Evolutionary conservation across 192 early-diverging fungal genomes (phyloP).

Genomic region (Gigaspora rosea): DNA sequence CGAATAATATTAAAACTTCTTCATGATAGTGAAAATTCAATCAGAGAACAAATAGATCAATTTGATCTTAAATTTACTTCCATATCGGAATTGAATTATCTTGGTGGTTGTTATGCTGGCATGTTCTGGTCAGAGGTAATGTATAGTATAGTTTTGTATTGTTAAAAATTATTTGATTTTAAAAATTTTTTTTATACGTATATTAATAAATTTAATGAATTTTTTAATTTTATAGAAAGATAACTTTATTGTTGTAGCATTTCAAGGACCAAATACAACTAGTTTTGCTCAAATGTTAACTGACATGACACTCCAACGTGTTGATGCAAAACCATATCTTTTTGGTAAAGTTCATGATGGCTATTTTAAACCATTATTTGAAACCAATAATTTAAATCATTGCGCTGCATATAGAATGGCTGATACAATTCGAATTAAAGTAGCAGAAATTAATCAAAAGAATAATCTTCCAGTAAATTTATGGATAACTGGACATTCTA

Average conservation of each 20-base stretch:
- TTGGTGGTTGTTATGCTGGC: conserved; percentile 53
- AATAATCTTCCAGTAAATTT: conserved; percentile 43
- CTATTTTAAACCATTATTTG: conserved; percentile 51
- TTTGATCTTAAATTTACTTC: conserved; percentile 44
- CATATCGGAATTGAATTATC: conserved; percentile 48
- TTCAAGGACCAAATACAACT: conserved; percentile 55
- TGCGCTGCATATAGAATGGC: conserved; percentile 42
- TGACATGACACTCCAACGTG: conserved; percentile 51
- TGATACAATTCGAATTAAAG: conserved; percentile 38
- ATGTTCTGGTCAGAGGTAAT: conserved; percentile 43
- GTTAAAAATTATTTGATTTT: background rate
- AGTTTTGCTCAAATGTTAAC: conserved; percentile 53
- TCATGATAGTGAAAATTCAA: conserved; percentile 38
- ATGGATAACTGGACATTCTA: conserved; percentile 58
- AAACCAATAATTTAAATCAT: conserved; percentile 36
- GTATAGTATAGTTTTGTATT: background rate
- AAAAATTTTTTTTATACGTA: background rate
- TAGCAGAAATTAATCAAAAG: conserved; percentile 15
- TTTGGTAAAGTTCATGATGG: conserved; percentile 57
- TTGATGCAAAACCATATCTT: conserved; percentile 48
- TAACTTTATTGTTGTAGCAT: conserved; percentile 48
- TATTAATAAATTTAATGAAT: background rate
- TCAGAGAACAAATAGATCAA: conserved; percentile 33
- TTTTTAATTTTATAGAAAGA: conserved; percentile 28
- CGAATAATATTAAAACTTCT: conserved; percentile 36